phyloP scores from a whole-genome alignment of 2,329 filamentous ascomycete species.

The Fusarium compactum region DNA sequence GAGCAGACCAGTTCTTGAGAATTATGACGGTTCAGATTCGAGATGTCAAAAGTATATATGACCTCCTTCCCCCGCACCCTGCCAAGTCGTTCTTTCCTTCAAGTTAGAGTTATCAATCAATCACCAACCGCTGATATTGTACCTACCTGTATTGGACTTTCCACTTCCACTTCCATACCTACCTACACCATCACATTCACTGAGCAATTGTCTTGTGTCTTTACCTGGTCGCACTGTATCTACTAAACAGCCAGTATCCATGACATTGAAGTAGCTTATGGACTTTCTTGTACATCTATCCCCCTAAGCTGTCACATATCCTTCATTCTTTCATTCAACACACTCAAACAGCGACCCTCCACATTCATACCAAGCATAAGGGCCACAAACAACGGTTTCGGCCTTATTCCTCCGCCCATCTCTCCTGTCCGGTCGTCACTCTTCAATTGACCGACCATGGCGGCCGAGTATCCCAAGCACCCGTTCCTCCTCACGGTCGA shows the following conservation, averaged over 20 bases:
- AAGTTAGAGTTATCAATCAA: slow-evolving; percentile 20
- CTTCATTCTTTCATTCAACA: slow-evolving; percentile 2
- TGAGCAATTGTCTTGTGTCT: not conserved
- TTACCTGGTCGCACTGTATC: not conserved
- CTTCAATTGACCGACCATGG: slow-evolving; percentile 51
- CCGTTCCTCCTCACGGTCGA: slow-evolving; percentile 71
- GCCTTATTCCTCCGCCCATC: not conserved
- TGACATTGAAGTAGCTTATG: slow-evolving; percentile 36
- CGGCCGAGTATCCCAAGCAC: slow-evolving; percentile 64
- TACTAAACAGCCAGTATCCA: slow-evolving; percentile 2
- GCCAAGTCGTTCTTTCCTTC: slow-evolving; percentile 24
- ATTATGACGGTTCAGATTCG: slow-evolving; percentile 25
- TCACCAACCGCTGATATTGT: slow-evolving; percentile 3
- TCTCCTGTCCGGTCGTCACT: slow-evolving; percentile 12
- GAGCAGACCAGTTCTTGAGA: not conserved
- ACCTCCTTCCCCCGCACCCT: slow-evolving; percentile 36
- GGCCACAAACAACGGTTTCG: slow-evolving; percentile 11
- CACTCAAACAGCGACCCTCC: slow-evolving; percentile 1
- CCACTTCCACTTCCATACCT: not conserved
- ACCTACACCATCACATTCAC: not conserved
- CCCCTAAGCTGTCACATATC: not conserved
- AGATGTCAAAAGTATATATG: slow-evolving; percentile 42
- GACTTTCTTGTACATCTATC: slow-evolving; percentile 2
- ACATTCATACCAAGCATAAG: slow-evolving; percentile 6
- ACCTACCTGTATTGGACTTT: not conserved